Base-by-base conservation (phyloP, 2,329 filamentous ascomycete genomes). In the Cladophialophora bantiana region DNA sequence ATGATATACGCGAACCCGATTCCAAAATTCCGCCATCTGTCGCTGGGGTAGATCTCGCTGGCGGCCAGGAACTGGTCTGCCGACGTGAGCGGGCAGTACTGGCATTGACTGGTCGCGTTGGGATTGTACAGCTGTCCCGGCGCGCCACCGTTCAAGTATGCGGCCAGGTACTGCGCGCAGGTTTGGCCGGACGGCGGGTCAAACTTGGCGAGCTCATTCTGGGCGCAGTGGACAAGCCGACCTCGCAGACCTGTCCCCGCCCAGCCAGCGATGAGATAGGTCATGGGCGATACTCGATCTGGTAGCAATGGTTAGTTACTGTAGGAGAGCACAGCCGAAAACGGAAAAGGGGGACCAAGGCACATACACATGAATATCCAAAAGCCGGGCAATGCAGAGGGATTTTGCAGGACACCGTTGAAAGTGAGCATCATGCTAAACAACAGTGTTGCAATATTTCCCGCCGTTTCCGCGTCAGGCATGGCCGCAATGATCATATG, bases 401-500 rank as follows among this genome's bases (percentile, higher is more conserved):
- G 89, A 6, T 81, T 80, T 35, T 88, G 88, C 68, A 96, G 84
- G 59, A 95, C 89, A 83, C 79, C 78, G 74, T 89, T 91, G 83
- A 94, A 94, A 73, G 92, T 86, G 62, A 94, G 82, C 69, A 85
- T 88, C 64, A 94, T 83, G 38, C 85, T 88, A 81, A 94, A 94
- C 73, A 90, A 79, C 66, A 94, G 76, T 69, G 92, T 91, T 73
- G 90, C 90, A 68, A 95, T 83, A 78, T 93, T 93, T 60, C 89
- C 88, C 0, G 89, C 90, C 75, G 92, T 92, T 62, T 83, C 88
- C 0, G 91, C 79, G 68, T 82, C 82, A 36, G 79, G 90, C 0
- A 90, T 89, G 74, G 92, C 92, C 0, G 92, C 90, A 64, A 88
- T 90, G 71, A 94, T 90, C 88, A 90, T 93, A 75, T 92, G 91